These are phyloP conservation scores for Triticum dicoccoides DNA, from an alignment of 176 grass and related monocot species.

Conservation along the genomic window DNA sequence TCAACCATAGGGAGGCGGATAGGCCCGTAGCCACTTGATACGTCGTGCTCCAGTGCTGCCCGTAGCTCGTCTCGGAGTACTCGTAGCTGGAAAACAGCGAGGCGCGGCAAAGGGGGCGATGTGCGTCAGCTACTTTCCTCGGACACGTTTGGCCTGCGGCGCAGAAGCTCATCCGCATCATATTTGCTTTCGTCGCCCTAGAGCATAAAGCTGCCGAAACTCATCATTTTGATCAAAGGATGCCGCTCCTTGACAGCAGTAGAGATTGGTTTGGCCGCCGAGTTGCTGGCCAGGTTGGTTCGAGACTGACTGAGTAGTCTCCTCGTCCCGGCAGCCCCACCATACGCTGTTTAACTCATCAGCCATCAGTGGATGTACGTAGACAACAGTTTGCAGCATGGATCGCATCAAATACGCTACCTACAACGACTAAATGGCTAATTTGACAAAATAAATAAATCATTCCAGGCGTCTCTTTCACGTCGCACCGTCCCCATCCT, in stretches of 20 bases:
- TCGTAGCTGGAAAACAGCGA: constrained; percentile 14
- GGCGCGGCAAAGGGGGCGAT: background rate
- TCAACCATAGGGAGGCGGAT: too few species aligned
- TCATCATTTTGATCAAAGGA: background rate
- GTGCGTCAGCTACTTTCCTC: constrained; percentile 23
- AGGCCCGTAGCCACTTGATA: background rate
- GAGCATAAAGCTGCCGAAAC: background rate
- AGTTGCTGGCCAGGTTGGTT: background rate
- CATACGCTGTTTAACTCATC: too few species aligned
- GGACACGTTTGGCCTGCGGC: background rate
- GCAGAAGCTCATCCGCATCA: background rate
- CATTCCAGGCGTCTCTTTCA: too few species aligned
- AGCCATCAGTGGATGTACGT: too few species aligned
- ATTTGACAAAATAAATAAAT: too few species aligned
- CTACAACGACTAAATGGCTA: too few species aligned
- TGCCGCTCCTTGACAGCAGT: background rate
- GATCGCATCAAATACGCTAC: too few species aligned
- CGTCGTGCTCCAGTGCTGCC: background rate
- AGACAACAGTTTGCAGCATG: too few species aligned
- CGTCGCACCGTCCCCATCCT: background rate
- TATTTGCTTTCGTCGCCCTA: background rate
- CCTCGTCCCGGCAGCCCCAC: too few species aligned
- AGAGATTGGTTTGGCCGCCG: background rate
- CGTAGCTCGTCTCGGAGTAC: background rate
- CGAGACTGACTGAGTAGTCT: too few species aligned